phyloP scores from a whole-genome alignment of 345 rosid genomes.

The Nephelium lappaceum region DNA sequence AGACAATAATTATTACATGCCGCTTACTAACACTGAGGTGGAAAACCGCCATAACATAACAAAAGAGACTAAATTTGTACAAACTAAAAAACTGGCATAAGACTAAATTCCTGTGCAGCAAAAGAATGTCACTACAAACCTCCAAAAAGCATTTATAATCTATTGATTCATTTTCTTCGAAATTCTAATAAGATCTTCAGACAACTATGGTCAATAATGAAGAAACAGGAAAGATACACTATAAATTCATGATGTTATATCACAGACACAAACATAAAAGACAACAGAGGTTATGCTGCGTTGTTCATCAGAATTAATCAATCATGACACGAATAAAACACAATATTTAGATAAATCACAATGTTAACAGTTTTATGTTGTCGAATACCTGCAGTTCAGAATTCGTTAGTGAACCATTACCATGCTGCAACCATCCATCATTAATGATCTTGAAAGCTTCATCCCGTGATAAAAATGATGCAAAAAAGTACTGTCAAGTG shows the following conservation, averaged over 20 bases:
- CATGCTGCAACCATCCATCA: slow-evolving; percentile 61
- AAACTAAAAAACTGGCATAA: too few relatives aligned
- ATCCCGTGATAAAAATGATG: slow-evolving; percentile 73
- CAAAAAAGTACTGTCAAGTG: slow-evolving; percentile 62
- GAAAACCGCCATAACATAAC: too few relatives aligned
- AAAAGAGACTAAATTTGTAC: too few relatives aligned
- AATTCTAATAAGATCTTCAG: too few relatives aligned
- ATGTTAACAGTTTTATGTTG: slow-evolving; percentile 4
- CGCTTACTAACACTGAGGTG: too few relatives aligned
- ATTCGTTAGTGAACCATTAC: slow-evolving; percentile 28
- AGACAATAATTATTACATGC: too few relatives aligned
- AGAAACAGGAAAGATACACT: neutral
- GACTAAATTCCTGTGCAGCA: neutral
- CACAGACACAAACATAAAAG: neutral
- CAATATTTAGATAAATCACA: neutral
- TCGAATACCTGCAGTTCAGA: slow-evolving; percentile 57
- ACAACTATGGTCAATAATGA: too few relatives aligned
- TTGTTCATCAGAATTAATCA: neutral
- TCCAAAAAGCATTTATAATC: neutral
- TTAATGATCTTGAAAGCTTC: slow-evolving; percentile 65
- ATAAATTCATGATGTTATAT: neutral
- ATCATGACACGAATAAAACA: neutral
- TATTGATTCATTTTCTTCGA: neutral
- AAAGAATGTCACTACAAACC: neutral
- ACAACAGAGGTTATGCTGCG: neutral